Evolutionary conservation across 371 early-diverging fungal genomes (phyloP), one percentile per base, ranked within the genome.

Genomic region (Mortierella sp.): DNA sequence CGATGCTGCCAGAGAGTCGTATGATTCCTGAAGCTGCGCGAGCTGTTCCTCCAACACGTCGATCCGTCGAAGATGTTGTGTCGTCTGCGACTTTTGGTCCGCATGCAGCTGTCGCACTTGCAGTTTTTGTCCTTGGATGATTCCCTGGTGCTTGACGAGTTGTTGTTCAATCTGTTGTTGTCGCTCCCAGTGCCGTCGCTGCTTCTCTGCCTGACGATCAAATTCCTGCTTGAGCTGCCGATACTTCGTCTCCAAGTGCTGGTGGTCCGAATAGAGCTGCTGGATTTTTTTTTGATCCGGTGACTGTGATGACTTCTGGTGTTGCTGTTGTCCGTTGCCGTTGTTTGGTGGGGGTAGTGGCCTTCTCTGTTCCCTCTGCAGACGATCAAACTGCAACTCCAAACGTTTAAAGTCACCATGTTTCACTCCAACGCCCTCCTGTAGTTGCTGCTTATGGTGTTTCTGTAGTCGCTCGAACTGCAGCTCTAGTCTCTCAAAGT

Each of bases 181-280:
- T 48, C 47, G 47, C 31, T 50, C 47, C 72, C 31, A 44, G 14
- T 31, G 45, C 52, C 50, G 44, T 13, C 72, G 48, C 50, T 45
- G 72, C 72, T 50, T 45, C 31, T 72, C 72, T n/a, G 31, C 31
- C 28, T 47, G 72, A 26, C 48, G 50, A 28, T 34, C 72, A 50
- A 50, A 48, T 26, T 48, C 44, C 28, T 44, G 72, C 34, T 72
- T 72, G 34, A 72, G 47, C 1, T 48, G 28, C 13, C 21, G 31
- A 10, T 42, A 71, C 1, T 28, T 26, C 7, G 47, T n/a, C 71
- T 63, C 65, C 2, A 63, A 34, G 5, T 63, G 65, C 21, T 63
- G 65, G 65, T 63, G 65, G 34, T 63, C 65, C 2, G 38, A 19
- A 34, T 31, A 31, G 38, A 63, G 65, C 14, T 63, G 65, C 65